Evolutionary conservation across 768 basidiomycete genomes (phyloP).

Genomic region (Tricholoma matsutake): DNA sequence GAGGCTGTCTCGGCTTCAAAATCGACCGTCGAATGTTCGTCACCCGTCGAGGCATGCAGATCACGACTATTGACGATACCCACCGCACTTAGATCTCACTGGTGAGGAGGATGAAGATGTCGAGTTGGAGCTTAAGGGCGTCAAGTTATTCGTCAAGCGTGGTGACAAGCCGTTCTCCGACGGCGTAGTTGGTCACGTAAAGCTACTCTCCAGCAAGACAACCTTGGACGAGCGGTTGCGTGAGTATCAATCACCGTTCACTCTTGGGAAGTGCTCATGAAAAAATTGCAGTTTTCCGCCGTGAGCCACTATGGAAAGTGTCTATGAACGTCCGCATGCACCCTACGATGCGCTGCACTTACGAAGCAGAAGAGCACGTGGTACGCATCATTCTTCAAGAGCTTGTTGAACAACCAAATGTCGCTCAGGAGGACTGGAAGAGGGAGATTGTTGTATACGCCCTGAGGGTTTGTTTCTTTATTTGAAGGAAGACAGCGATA

Average conservation of each 20-base stretch:
- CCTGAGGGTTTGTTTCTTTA: conserved; percentile 47
- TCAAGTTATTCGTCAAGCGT: conserved; percentile 57
- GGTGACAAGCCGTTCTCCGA: conserved; percentile 55
- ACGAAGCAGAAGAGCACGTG: conserved; percentile 51
- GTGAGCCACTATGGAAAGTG: conserved; percentile 68
- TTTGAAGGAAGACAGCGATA: neutral
- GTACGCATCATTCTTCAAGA: conserved; percentile 57
- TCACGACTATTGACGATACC: conserved; percentile 12
- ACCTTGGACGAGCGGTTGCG: conserved; percentile 44
- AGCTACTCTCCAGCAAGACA: conserved; percentile 46
- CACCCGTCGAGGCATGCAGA: conserved; percentile 7
- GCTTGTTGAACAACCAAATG: conserved; percentile 26
- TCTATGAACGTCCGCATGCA: conserved; percentile 63
- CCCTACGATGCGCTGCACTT: conserved; percentile 54
- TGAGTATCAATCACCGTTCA: conserved; percentile 27
- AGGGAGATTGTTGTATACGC: conserved; percentile 58
- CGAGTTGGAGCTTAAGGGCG: conserved; percentile 54
- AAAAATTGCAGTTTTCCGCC: conserved; percentile 55
- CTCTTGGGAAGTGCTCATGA: neutral
- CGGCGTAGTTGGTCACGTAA: conserved; percentile 59
- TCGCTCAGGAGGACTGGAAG: conserved; percentile 20
- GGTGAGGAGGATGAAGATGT: conserved; percentile 67
- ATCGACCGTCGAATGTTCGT: conserved; percentile 16
- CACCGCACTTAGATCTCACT: conserved; percentile 38
- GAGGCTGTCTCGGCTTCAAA: conserved; percentile 11